Percentiles rank a stretch among this genome's conserved stretches.
Evolutionary conservation across 148 eudicot species (phyloP).

Genomic region (Heliamphora exappendiculata): DNA sequence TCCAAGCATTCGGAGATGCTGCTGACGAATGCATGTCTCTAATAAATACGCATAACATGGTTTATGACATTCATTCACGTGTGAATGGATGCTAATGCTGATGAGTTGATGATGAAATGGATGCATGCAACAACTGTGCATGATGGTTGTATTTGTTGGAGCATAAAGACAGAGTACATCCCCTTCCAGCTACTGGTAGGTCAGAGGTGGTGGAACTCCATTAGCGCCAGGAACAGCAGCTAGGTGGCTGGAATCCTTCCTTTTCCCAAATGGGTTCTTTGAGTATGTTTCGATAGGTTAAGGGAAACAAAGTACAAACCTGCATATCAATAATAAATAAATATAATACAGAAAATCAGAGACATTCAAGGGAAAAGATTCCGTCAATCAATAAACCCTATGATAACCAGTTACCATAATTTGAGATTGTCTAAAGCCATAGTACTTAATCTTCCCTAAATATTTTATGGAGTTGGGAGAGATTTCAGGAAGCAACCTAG

Average conservation of each 20-base stretch:
- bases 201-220: slow-evolving; percentile 51
- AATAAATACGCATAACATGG: slow-evolving; percentile 35
- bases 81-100: slow-evolving; percentile 59
- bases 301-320: slow-evolving; percentile 22
- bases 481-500: background rate
- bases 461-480: background rate
- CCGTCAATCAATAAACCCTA: background rate
- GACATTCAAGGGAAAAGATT: background rate
- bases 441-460: background rate
- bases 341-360: background rate
- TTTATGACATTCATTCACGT: slow-evolving; percentile 50
- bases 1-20: slow-evolving; percentile 27
- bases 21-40: slow-evolving; percentile 42
- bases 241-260: slow-evolving; percentile 60
- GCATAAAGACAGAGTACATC: slow-evolving; percentile 77
- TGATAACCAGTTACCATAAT: background rate
- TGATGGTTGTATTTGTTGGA: slow-evolving; percentile 52
- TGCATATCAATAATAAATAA: background rate
- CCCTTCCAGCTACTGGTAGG: slow-evolving; percentile 89
- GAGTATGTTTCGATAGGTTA: slow-evolving; percentile 66
- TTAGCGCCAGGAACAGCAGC: slow-evolving; percentile 38
- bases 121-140: slow-evolving; percentile 82
- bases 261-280: slow-evolving; percentile 91
- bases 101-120: slow-evolving; percentile 40
- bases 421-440: background rate